phyloP scores from a whole-genome alignment of 345 rosid genomes.

The Pistacia integerrima region DNA sequence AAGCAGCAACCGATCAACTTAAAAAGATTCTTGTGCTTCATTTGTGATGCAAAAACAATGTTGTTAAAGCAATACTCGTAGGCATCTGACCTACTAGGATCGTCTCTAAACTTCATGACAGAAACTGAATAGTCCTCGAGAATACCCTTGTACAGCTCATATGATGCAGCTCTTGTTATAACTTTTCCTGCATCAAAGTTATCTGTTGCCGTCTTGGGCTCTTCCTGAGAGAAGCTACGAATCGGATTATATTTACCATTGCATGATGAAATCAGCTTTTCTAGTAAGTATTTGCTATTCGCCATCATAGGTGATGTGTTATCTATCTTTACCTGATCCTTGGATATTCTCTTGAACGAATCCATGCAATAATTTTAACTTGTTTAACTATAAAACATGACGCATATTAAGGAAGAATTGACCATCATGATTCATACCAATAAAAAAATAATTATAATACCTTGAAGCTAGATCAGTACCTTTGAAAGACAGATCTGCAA shows the following conservation, averaged over 20 bases:
- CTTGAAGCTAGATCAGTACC: no score
- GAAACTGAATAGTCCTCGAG: slow-evolving; percentile 12
- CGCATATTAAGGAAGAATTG: neutral
- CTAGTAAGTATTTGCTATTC: slow-evolving; percentile 19
- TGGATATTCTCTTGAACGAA: no score
- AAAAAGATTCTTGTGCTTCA: slow-evolving; percentile 26
- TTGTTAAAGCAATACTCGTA: neutral
- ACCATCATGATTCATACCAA: no score
- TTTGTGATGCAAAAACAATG: slow-evolving; percentile 17
- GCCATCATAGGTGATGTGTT: neutral
- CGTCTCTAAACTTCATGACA: slow-evolving; percentile 4
- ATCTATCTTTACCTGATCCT: no score
- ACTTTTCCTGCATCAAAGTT: neutral
- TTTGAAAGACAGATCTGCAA: neutral
- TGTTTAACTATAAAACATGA: neutral
- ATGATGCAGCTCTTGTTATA: neutral
- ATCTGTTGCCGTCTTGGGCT: slow-evolving; percentile 22
- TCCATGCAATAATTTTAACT: neutral
- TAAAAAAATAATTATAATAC: no score
- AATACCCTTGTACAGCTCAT: neutral
- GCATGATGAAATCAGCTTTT: slow-evolving; percentile 10
- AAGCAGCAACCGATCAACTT: slow-evolving; percentile 31
- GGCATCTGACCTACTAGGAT: no score
- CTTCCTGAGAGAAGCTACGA: slow-evolving; percentile 13
- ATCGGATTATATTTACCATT: slow-evolving; percentile 19